Conservation (phyloP, 75 land plant species). For the Isoetes taiwanensis region DNA sequence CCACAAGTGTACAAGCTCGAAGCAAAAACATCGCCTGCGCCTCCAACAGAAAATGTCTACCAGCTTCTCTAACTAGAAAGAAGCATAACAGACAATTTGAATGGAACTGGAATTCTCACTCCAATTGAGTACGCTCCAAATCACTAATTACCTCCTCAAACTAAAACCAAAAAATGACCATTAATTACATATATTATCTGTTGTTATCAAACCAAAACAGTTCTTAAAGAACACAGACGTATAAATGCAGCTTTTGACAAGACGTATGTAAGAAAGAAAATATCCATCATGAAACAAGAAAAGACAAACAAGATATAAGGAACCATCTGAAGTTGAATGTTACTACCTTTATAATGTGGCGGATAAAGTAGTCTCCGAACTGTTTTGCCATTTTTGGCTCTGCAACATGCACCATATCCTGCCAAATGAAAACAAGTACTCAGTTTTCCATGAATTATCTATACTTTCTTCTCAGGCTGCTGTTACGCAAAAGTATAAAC, state of each 20-base stretch:
- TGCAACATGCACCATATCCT: slow-evolving; percentile 77
- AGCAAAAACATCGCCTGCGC: too few species aligned
- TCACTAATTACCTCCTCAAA: slow-evolving; percentile 10
- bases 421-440: slow-evolving; percentile 1
- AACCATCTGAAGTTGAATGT: neutral
- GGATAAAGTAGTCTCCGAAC: slow-evolving; percentile 75
- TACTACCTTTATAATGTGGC: slow-evolving; percentile 72
- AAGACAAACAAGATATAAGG: neutral
- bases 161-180: neutral
- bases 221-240: neutral
- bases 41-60: too few species aligned
- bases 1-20: too few species aligned
- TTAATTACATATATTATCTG: neutral
- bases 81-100: too few species aligned
- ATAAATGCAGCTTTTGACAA: neutral
- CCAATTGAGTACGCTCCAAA: slow-evolving; percentile 15
- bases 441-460: neutral
- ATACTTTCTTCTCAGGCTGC: neutral
- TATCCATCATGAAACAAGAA: neutral
- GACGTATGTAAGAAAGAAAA: neutral
- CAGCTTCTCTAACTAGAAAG: too few species aligned
- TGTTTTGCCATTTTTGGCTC: slow-evolving; percentile 62
- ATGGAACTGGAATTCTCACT: too few species aligned
- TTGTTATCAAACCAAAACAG: neutral
- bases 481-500: too few species aligned